Percentiles rank a stretch among this genome's conserved stretches.
Evolutionary conservation across 75 land plant species (phyloP).

Genomic region (Ceratopteris richardii): DNA sequence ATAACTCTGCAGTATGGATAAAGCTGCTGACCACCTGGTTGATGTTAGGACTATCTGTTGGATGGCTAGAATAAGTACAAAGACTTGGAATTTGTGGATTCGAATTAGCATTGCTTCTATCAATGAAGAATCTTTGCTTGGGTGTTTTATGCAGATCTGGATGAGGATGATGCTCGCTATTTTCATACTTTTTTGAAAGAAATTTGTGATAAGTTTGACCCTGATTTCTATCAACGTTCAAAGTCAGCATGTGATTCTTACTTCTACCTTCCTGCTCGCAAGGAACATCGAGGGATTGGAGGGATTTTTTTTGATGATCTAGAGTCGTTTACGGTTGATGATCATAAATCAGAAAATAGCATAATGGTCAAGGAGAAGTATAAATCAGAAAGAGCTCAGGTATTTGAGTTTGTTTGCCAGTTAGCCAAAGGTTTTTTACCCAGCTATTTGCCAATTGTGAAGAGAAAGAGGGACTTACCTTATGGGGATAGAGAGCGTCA

Average conservation of each 20-base stretch:
- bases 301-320: constrained; percentile 45
- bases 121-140: too few relatives aligned
- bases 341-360: background rate
- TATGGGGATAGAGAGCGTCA: constrained; percentile 31
- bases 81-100: background rate
- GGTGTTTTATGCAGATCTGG: constrained; percentile 22
- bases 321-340: constrained; percentile 12
- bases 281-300: constrained; percentile 38
- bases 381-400: constrained; percentile 7
- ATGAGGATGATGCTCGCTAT: constrained; percentile 20
- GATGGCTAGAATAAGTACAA: background rate
- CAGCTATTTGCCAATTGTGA: constrained; percentile 33
- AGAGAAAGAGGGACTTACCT: constrained; percentile 11
- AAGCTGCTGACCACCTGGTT: too few relatives aligned
- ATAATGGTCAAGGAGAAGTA: constrained; percentile 1
- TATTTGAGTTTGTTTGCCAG: constrained; percentile 28
- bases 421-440: constrained; percentile 35
- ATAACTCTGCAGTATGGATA: too few relatives aligned
- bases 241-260: constrained; percentile 35
- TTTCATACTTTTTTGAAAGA: constrained; percentile 33
- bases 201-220: constrained; percentile 27
- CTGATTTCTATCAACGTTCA: constrained; percentile 15
- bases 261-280: constrained; percentile 32
- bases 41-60: too few relatives aligned
- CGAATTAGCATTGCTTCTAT: too few relatives aligned